Evolutionary conservation across 2,329 filamentous ascomycete genomes (phyloP), one percentile per base, ranked within the genome.

Genomic region (Aspergillus chevalieri): DNA sequence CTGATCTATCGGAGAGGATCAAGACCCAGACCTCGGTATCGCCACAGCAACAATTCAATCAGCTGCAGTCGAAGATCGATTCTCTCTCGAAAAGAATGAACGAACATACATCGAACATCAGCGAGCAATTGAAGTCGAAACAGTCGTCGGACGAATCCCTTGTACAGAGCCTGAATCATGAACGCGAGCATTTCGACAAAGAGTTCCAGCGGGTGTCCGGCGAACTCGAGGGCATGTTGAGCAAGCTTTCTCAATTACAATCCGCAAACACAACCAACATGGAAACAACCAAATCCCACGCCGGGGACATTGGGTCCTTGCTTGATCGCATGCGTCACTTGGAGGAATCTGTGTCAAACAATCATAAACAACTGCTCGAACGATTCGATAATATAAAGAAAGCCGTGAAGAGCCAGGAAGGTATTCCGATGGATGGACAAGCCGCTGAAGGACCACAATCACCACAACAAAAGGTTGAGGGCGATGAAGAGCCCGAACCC

Each of bases 111-210:
- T 24, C 22, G 10, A 28, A 30, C 22, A 12, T 45, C 12, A 28
- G 43, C 7, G n/a, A 44, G 15, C 44, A 50, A 22, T n/a, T 43
- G 12, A 33, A 28, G 8, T 28, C 30, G 12, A 49, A 45, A 33
- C 26, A 44, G n/a, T 39, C 21, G 14, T 43, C 30, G 9, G 33
- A 49, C 22, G 19, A 41, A 17, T 21, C 43, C 10, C 30, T 52
- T 6, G 42, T 57, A 24, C 45, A 50, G 12, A 49, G 53, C 17
- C 44, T 58, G 43, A 51, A 48, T 12, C 15, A 46, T 21, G 55
- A 58, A 43, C 51, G 48, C 5, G 44, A 52, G 42, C 53, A 54
- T 3, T 41, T 60, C 17, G 43, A 22, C 17, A 26, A 44, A 19
- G 30, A 55, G 22, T 47, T 59, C 10, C 22, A 26, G 19, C 22